Evolutionary conservation across 495 filamentous ascomycete genomes (phyloP), one percentile per base, ranked within the genome.

Genomic region (Entonaema liquescens): DNA sequence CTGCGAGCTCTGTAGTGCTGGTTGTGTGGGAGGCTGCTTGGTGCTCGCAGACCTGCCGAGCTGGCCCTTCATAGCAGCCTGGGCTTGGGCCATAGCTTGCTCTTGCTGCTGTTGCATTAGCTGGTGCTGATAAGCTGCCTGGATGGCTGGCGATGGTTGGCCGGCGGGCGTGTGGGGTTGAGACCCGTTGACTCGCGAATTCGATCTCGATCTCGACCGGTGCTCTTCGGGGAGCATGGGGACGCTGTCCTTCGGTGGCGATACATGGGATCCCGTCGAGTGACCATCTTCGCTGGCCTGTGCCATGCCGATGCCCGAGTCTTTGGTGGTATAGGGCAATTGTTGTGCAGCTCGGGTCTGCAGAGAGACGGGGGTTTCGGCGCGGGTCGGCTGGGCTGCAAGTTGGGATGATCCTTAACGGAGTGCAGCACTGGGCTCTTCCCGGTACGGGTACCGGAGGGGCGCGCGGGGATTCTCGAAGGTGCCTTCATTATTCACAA

Each of bases 401-500:
- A 79, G 75, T 85, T 80, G 79, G 81, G 81, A 68, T 81, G 71
- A 71, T 86, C 83, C 78, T 79, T 86, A 42, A 76, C 73, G 59
- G 78, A 83, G 42, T 82, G 78, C 17, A 78, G 78, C 40, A 71
- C 78, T 5, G 80, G 80, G 63, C 79, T 71, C 78, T 83, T 88
- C 58, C 59, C 88, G 73, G 73, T 56, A 76, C 83, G 63, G 95
- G 95, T 57, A 98, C 90, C 2, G 95, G 95, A 64, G 95, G 95
- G 95, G 92, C 8, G 95, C 91, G 63, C 95, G 89, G 47, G 95
- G 95, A 71, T 98, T 98, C 80, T 99, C 95, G 77, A 99, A 99
- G 83, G 94, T 98, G 60, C 90, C 90, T 81, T 94, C 91, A 79
- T 93, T 89, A 79, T 93, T 94, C 71, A 83, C 79, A 67, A 91